Evolutionary conservation across 176 grass and related monocot genomes (phyloP).

Genomic region (Oryza longistaminata): DNA sequence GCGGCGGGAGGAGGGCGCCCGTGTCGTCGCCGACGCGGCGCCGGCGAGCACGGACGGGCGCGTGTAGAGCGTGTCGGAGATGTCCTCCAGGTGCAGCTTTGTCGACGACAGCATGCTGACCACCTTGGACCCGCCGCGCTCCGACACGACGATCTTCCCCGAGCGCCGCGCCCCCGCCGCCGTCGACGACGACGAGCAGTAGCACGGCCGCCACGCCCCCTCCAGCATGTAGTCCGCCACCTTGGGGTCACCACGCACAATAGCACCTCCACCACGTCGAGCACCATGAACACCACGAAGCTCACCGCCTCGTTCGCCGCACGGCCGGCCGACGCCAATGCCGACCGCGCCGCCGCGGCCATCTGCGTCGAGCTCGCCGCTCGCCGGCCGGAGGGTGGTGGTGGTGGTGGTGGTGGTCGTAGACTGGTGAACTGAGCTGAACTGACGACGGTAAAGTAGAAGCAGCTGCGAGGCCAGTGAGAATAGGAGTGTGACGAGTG

Average conservation of each 20-base stretch:
- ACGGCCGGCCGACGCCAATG: conserved; percentile 58
- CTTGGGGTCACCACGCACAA: conserved; percentile 73
- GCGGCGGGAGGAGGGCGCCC: neutral
- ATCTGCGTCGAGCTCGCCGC: conserved; percentile 2
- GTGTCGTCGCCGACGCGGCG: neutral
- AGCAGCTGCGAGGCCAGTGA: conserved; percentile 7
- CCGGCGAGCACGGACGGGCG: conserved; percentile 65
- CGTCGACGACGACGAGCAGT: conserved; percentile 56
- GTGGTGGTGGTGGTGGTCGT: conserved; percentile 18
- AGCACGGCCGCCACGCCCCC: conserved; percentile 88
- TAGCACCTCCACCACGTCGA: conserved; percentile 74
- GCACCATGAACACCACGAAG: conserved; percentile 74
- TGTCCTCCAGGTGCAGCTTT: conserved; percentile 89
- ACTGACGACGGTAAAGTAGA: neutral
- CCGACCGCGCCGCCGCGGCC: conserved; percentile 52
- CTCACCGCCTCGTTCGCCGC: conserved; percentile 75
- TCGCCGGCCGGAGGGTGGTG: neutral
- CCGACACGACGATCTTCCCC: conserved; percentile 79
- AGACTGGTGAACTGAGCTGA: neutral
- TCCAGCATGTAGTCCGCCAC: conserved; percentile 77
- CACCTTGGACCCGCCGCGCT: conserved; percentile 86
- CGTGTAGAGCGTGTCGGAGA: conserved; percentile 92
- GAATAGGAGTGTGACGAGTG: conserved; percentile 9
- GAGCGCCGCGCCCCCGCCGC: conserved; percentile 13
- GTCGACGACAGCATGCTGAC: conserved; percentile 70